Base-by-base conservation (phyloP, 345 rosid genomes). In the Nasturtium officinale region DNA sequence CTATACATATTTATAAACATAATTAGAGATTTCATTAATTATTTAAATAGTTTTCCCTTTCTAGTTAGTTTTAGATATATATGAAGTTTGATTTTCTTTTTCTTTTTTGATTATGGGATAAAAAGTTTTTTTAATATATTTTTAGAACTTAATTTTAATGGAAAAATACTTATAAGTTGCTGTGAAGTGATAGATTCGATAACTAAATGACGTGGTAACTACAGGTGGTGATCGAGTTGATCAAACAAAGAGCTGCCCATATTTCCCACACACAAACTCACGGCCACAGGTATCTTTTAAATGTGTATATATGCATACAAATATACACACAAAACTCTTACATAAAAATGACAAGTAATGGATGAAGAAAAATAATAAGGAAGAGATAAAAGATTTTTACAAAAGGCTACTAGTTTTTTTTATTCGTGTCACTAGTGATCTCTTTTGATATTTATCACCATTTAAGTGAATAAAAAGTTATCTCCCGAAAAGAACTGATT, bases 201-300 rank as follows among this genome's bases (percentile, higher is more conserved):
- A 43, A 6, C 20, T n/a, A n/a, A n/a, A 45, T 29, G 33, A 56
- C 23, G 40, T 56, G 40, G 13, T 18, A 75, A 77, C 51, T 59
- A 65, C 82, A 59, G 69, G 74, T 65, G 58, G 65, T 46, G 46
- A 54, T 76, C 67, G 79, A 76, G 46, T 42, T 75, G 86, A 82
- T 60, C 80, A 70, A 80, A 77, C 76, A 50, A 84, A 79, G 71
- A 81, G 53, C 77, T 67, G 69, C 80, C 69, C 35, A 67, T 52
- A 68, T 72, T 42, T 74, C 64, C 54, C 82, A 66, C 56, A 38
- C 65, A n/a, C 76, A 67, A 35, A 60, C 67, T 15, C 59, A 37
- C 62, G 11, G 17, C 69, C 32, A 52, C 84, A 83, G 87, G 89
- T 88, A 16, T 18, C 70, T 55, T 59, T 29, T 51, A 62, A 50